Percentiles rank a stretch among this genome's conserved stretches.
Evolutionary conservation across 257 asterid genomes (phyloP).

Genomic region (Misopates orontium): DNA sequence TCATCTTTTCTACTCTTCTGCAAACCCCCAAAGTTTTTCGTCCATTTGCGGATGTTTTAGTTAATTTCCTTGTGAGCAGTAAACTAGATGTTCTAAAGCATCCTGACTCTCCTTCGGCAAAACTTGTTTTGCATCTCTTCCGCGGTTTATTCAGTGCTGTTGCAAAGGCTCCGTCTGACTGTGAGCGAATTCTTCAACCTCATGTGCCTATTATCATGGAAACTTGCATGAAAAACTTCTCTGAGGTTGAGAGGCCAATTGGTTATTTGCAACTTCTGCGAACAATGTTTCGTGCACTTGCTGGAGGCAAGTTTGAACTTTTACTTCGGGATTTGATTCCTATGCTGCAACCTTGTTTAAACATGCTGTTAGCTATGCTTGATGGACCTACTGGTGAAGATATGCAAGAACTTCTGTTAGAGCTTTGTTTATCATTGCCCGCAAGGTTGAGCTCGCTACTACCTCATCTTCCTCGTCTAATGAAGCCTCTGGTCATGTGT

Average conservation of each 20-base stretch:
- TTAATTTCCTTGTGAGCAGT: slow-evolving; percentile 89
- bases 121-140: slow-evolving; percentile 96
- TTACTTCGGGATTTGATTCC: slow-evolving; percentile 88
- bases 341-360: slow-evolving; percentile 86
- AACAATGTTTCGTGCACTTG: slow-evolving; percentile 94
- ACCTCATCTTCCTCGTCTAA: slow-evolving; percentile 94
- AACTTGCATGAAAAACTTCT: slow-evolving; percentile 89
- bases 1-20: slow-evolving; percentile 88
- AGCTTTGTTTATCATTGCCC: slow-evolving; percentile 88
- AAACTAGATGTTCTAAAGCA: slow-evolving; percentile 97
- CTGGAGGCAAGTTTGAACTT: slow-evolving; percentile 95
- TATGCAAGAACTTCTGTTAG: slow-evolving; percentile 79
- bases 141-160: slow-evolving; percentile 86
- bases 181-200: slow-evolving; percentile 96
- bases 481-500: slow-evolving; percentile 99
- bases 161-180: slow-evolving; percentile 93
- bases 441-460: slow-evolving; percentile 90
- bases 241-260: slow-evolving; percentile 89
- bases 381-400: slow-evolving; percentile 98
- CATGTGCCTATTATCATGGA: slow-evolving; percentile 95
- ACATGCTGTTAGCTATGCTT: slow-evolving; percentile 87
- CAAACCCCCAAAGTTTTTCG: slow-evolving; percentile 94
- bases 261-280: slow-evolving; percentile 96
- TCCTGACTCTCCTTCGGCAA: slow-evolving; percentile 99
- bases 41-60: slow-evolving; percentile 96